phyloP scores from a whole-genome alignment of 768 basidiomycete genomes.

The Boletus rubropictus region DNA sequence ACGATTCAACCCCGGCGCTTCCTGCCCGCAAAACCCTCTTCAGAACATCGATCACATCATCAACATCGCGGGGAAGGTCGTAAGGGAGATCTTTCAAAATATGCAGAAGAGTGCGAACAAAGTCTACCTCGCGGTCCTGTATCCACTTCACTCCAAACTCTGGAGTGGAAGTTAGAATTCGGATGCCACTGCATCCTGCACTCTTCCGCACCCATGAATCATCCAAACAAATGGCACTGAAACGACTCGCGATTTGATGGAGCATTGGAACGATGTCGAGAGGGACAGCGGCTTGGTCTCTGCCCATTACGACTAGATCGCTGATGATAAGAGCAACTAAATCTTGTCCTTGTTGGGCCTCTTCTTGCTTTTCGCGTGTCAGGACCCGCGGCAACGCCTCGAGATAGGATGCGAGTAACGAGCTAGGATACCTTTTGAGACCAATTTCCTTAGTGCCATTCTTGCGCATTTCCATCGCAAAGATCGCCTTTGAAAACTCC shows the following conservation, averaged over 20 bases:
- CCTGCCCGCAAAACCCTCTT: conserved; percentile 58
- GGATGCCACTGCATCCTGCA: conserved; percentile 84
- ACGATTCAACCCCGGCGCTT: conserved; percentile 43
- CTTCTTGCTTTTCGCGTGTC: conserved; percentile 56
- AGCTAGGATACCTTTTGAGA: conserved; percentile 48
- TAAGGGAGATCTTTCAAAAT: conserved; percentile 91
- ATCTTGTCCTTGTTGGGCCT: conserved; percentile 53
- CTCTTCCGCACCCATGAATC: conserved; percentile 86
- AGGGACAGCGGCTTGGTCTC: conserved; percentile 39
- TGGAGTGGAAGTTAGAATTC: conserved; percentile 67
- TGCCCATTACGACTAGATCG: conserved; percentile 56
- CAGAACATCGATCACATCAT: conserved; percentile 74
- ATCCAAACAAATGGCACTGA: conserved; percentile 83
- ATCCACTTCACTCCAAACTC: conserved; percentile 75
- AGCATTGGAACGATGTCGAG: conserved; percentile 63
- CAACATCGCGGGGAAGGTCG: conserved; percentile 78
- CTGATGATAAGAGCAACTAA: conserved; percentile 59
- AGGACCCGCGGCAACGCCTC: conserved; percentile 76
- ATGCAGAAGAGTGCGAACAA: conserved; percentile 84
- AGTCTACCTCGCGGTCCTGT: conserved; percentile 80
- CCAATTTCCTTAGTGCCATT: conserved; percentile 49
- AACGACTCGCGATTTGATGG: conserved; percentile 77
- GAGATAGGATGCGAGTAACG: conserved; percentile 64
- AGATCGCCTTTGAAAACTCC: conserved; percentile 63
- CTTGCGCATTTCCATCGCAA: conserved; percentile 68